These are phyloP conservation scores for Pichia rugopelliculosa DNA, from an alignment of 805 yeast genomes.

Conservation along the genomic window DNA sequence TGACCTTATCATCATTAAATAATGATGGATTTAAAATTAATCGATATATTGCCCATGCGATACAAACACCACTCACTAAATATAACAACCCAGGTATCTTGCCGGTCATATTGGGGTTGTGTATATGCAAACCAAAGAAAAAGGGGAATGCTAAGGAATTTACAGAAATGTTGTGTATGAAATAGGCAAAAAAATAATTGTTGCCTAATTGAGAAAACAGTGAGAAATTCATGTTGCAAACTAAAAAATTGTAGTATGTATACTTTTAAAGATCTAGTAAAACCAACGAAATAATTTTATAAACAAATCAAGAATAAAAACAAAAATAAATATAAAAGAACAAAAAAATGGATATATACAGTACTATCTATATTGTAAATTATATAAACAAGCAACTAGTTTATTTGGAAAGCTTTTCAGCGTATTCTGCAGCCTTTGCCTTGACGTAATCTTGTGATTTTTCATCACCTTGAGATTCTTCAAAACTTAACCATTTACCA, in stretches of 20 bases:
- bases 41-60: background rate
- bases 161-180: too few relatives aligned
- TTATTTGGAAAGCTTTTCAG: conserved; percentile 22
- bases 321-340: background rate
- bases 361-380: background rate
- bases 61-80: background rate
- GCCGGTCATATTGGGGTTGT: too few relatives aligned
- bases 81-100: background rate
- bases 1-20: background rate
- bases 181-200: too few relatives aligned
- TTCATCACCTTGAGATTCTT: conserved; percentile 59
- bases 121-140: too few relatives aligned
- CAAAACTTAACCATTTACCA: conserved; percentile 82
- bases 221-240: background rate
- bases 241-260: too few relatives aligned
- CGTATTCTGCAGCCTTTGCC: conserved; percentile 79
- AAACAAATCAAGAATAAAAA: background rate
- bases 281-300: background rate
- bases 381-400: background rate
- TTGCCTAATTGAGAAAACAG: background rate
- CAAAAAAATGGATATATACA: background rate
- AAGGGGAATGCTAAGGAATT: background rate
- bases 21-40: background rate
- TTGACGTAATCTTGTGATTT: conserved; percentile 77
- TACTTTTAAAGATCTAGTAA: background rate